Evolutionary conservation across 2,329 filamentous ascomycete genomes (phyloP).

Genomic region (Nothopassalora personata): DNA sequence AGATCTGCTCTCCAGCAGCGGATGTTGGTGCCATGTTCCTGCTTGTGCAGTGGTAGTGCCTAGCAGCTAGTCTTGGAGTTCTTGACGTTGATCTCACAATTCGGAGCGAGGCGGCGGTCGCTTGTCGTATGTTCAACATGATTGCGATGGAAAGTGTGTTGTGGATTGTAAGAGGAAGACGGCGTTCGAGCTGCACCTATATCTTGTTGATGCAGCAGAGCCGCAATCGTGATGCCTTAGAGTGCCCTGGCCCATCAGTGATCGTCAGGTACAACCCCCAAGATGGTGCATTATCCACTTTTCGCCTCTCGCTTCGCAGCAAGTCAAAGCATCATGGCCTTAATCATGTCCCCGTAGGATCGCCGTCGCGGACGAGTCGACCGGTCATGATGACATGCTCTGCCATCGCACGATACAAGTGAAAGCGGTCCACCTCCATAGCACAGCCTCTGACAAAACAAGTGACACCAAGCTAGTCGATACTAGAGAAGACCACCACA

Average conservation of each 20-base stretch:
- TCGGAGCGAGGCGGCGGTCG: background rate
- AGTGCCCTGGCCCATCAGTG: too few species aligned
- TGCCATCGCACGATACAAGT: too few species aligned
- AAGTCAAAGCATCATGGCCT: too few species aligned
- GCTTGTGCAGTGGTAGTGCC: conserved; percentile 1
- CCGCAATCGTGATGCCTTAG: too few species aligned
- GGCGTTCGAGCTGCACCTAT: background rate
- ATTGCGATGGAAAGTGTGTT: background rate
- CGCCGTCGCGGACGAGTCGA: too few species aligned
- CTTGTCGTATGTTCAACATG: background rate
- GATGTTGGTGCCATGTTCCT: conserved; percentile 17
- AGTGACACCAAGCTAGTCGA: too few species aligned
- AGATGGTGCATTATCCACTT: background rate
- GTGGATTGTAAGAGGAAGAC: background rate
- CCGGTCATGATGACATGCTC: too few species aligned
- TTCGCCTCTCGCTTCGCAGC: background rate
- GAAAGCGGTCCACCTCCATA: too few species aligned
- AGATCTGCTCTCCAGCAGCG: conserved; percentile 25
- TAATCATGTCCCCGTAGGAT: too few species aligned
- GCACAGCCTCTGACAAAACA: too few species aligned
- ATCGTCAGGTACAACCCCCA: background rate
- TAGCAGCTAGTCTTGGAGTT: background rate
- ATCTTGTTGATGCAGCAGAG: background rate
- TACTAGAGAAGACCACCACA: too few species aligned
- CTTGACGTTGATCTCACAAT: background rate